Evolutionary conservation across 768 basidiomycete species (phyloP), one percentile per base, ranked within the genome.

Genomic region (Clavulina sp.): DNA sequence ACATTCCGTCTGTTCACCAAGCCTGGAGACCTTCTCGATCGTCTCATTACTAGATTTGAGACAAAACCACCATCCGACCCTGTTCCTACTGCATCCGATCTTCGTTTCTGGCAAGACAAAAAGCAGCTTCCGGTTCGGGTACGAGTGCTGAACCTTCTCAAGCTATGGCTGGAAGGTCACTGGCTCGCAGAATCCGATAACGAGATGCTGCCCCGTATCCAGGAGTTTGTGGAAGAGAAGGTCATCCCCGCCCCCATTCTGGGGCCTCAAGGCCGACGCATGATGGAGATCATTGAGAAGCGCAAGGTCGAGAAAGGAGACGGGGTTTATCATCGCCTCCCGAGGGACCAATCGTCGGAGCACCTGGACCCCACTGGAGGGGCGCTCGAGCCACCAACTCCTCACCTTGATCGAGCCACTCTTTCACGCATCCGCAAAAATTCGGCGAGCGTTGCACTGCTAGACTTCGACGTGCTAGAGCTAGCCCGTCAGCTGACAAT

Each of bases 381-480:
- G 13, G 48, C 81, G 26, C 77, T 71, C 74, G n/a, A n/a, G n/a
- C 78, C 32, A 71, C 84, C 58, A 81, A 80, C 59, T 78, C 79
- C 21, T 3, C 72, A 80, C 57, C 84, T 96, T 72, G 84, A 78
- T 51, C 89, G 86, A 67, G 70, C 75, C 0, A 69, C 93, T 19
- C 70, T 89, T 31, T 68, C 75, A 4, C 66, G 76, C 13, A 68
- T 95, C 41, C 73, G 84, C 51, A 75, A 72, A 61, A 79, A 72
- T 62, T 75, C 77, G 56, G 60, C 66, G 5, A 64, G 70, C 2
- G 77, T 91, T 48, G 65, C 70, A 19, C 70, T 93, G 4, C 84
- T 80, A n/a, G 95, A 99, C 60, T 91, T 99, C 59, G 91, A 97
- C 60, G 69, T 84, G 30, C 66, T 92, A 57, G 95, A 99, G 64